Evolutionary conservation across 1,284 basidiomycete species (phyloP).

Genomic region (Moesziomyces parantarcticus): DNA sequence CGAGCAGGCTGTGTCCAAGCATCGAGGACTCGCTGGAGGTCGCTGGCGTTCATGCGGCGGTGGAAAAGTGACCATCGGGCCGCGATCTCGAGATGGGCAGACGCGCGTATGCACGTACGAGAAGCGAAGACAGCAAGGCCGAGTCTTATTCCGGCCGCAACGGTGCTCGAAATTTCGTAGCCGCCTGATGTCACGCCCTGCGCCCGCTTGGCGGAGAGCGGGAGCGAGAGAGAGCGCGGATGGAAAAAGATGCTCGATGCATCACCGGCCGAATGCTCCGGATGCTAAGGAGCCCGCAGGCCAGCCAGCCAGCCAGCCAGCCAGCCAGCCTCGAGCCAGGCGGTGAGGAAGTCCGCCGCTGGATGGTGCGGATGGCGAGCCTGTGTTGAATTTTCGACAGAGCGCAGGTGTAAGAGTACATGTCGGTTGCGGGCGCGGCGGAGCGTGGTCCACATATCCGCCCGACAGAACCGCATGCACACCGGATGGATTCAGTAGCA

Average conservation of each 20-base stretch:
- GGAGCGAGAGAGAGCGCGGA: not conserved
- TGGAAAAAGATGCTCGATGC: not conserved
- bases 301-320: not conserved
- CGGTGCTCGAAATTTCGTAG: conserved; percentile 11
- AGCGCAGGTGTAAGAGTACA: not conserved
- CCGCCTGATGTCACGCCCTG: not conserved
- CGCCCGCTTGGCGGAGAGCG: not conserved
- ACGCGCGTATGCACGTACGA: conserved; percentile 5
- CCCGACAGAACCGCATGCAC: conserved; percentile 15
- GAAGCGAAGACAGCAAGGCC: conserved; percentile 4
- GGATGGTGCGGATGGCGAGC: not conserved
- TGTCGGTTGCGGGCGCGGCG: too few relatives aligned
- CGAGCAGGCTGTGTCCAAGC: not conserved
- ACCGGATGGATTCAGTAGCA: conserved; percentile 16
- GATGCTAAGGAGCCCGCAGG: not conserved
- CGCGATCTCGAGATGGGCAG: not conserved
- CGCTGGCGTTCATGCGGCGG: too few relatives aligned
- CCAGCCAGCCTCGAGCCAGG: not conserved
- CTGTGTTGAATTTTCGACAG: not conserved
- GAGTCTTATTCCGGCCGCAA: conserved; percentile 43
- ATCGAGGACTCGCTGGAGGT: too few relatives aligned
- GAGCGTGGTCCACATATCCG: conserved; percentile 8
- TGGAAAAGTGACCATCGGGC: not conserved
- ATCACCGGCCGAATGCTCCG: conserved; percentile 8
- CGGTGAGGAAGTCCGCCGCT: not conserved